A percentile compares a stretch with the other conserved stretches of the same genome.
phyloP scores from a whole-genome alignment of 2,329 filamentous ascomycete genomes.

The Pyrenochaeta sp. region DNA sequence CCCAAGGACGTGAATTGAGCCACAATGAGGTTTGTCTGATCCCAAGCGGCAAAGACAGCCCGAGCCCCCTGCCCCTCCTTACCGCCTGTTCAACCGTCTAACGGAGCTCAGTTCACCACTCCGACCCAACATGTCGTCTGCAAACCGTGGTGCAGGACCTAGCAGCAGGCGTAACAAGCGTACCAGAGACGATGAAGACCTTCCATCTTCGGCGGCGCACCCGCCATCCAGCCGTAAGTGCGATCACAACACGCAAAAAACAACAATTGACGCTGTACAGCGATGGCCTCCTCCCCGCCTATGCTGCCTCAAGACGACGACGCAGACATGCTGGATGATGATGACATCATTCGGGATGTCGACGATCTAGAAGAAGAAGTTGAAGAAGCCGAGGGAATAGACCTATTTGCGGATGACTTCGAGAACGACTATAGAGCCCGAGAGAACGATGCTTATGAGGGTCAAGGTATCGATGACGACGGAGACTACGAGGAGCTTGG shows the following conservation, averaged over 20 bases:
- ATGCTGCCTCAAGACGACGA: constrained; percentile 74
- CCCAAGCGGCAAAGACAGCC: constrained; percentile 6
- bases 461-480: constrained; percentile 79
- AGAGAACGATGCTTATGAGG: constrained; percentile 70
- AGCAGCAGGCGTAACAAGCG: constrained; percentile 70
- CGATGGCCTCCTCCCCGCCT: constrained; percentile 68
- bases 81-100: constrained; percentile 22
- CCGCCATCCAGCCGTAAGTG: constrained; percentile 72
- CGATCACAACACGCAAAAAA: constrained; percentile 3
- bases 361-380: constrained; percentile 74
- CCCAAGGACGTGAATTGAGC: constrained; percentile 10
- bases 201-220: constrained; percentile 63
- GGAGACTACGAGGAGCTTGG: constrained; percentile 78
- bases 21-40: constrained; percentile 31
- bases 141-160: constrained; percentile 74
- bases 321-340: constrained; percentile 74
- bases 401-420: constrained; percentile 75
- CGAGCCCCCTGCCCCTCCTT: constrained; percentile 27
- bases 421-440: constrained; percentile 67
- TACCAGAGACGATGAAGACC: constrained; percentile 69
- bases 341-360: constrained; percentile 70
- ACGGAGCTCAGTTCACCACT: constrained; percentile 75
- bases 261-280: constrained; percentile 46
- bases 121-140: constrained; percentile 80
- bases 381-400: constrained; percentile 74